phyloP scores from a whole-genome alignment of 306 rosid species.

The Gastrolobium villosum region DNA sequence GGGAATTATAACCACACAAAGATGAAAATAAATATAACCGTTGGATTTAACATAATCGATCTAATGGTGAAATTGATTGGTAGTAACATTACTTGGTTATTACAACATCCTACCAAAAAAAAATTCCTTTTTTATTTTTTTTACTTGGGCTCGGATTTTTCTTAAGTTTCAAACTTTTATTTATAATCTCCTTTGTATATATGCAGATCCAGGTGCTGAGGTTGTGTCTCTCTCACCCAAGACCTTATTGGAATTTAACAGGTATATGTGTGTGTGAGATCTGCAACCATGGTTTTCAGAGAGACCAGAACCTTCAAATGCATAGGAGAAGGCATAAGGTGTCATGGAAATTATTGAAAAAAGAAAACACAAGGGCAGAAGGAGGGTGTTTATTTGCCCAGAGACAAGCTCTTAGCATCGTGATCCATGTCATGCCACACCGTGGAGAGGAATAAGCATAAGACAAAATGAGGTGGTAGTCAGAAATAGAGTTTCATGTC shows the following conservation, averaged over 20 bases:
- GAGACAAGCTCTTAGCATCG: constrained; percentile 88
- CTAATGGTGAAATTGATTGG: too few relatives aligned
- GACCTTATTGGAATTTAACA: constrained; percentile 84
- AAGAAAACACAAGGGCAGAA: constrained; percentile 69
- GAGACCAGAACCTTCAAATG: constrained; percentile 99
- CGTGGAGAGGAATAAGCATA: too few relatives aligned
- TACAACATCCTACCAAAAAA: too few relatives aligned
- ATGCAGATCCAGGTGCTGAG: constrained; percentile 95
- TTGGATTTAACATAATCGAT: too few relatives aligned
- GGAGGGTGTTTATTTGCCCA: constrained; percentile 91
- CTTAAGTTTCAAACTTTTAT: constrained; percentile 5
- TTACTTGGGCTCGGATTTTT: too few relatives aligned
- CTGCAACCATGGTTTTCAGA: constrained; percentile 96
- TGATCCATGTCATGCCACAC: constrained; percentile 89
- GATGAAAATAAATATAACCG: too few relatives aligned
- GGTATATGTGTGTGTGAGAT: constrained; percentile 98
- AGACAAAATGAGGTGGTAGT: too few relatives aligned
- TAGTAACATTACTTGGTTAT: too few relatives aligned
- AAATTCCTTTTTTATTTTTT: too few relatives aligned
- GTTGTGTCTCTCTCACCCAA: constrained; percentile 94
- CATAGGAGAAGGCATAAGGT: constrained; percentile 91
- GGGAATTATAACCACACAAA: too few relatives aligned
- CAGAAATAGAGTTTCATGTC: too few relatives aligned
- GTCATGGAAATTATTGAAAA: constrained; percentile 89
- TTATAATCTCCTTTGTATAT: neutral